Evolutionary conservation across 2,329 filamentous ascomycete species (phyloP).

Genomic region (Aspergillus quadricinctus): DNA sequence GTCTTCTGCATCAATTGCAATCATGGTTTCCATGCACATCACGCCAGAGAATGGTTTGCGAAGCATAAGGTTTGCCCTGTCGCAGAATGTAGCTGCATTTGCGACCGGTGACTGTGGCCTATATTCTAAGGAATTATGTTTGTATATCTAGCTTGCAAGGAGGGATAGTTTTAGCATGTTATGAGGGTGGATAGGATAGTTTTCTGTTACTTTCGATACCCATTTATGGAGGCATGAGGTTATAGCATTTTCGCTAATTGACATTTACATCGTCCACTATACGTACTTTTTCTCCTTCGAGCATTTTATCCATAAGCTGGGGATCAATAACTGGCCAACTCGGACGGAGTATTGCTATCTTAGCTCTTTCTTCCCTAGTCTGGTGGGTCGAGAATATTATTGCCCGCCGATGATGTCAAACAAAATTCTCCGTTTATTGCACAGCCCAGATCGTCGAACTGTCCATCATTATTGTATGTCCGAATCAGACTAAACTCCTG

Average conservation of each 20-base stretch:
- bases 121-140: background rate
- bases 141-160: background rate
- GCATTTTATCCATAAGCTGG: background rate
- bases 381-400: background rate
- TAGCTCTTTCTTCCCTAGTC: background rate
- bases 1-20: conserved; percentile 60
- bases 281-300: background rate
- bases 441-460: background rate
- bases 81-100: conserved; percentile 39
- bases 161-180: background rate
- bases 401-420: conserved; percentile 3
- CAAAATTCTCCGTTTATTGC: background rate
- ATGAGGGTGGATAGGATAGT: background rate
- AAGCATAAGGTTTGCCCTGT: conserved; percentile 38
- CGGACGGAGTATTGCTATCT: too few species aligned
- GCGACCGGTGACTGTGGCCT: conserved; percentile 28
- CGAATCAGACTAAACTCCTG: background rate
- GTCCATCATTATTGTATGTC: background rate
- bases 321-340: background rate
- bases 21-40: conserved; percentile 61
- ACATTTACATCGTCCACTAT: background rate
- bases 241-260: background rate
- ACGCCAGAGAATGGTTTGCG: conserved; percentile 59
- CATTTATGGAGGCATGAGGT: background rate
- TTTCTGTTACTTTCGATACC: background rate